Percentiles rank a stretch among this genome's conserved stretches.
Conservation (phyloP, 2,329 filamentous ascomycete species). For the Meredithiella fracta region DNA sequence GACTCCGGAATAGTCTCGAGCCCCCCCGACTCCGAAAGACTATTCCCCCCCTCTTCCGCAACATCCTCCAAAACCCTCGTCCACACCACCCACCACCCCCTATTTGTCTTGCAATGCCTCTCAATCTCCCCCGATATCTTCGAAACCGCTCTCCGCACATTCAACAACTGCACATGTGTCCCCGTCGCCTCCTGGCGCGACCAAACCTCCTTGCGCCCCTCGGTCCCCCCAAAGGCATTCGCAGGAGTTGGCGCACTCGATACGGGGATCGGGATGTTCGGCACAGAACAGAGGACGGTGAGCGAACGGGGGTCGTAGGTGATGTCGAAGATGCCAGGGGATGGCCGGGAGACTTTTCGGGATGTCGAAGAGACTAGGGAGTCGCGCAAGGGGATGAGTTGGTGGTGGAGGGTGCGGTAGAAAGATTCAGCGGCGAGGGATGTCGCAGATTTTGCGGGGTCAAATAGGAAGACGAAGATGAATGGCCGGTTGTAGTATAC, state of each 20-base stretch:
- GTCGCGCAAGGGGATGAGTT: slow-evolving; percentile 42
- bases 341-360: slow-evolving; percentile 38
- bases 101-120: slow-evolving; percentile 47
- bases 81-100: slow-evolving; percentile 58
- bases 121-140: slow-evolving; percentile 32
- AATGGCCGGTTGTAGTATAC: slow-evolving; percentile 62
- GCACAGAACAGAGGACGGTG: slow-evolving; percentile 46
- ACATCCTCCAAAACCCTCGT: slow-evolving; percentile 31
- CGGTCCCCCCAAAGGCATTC: slow-evolving; percentile 4
- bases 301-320: slow-evolving; percentile 42
- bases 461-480: slow-evolving; percentile 60
- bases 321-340: slow-evolving; percentile 37
- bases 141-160: slow-evolving; percentile 29
- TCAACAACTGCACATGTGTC: slow-evolving; percentile 48
- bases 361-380: slow-evolving; percentile 39
- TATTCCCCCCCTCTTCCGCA: background rate
- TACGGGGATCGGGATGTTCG: slow-evolving; percentile 42
- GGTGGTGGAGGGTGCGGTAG: slow-evolving; percentile 43
- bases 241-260: slow-evolving; percentile 16
- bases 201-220: slow-evolving; percentile 27
- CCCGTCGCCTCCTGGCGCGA: slow-evolving; percentile 46
- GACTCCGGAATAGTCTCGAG: slow-evolving; percentile 11
- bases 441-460: slow-evolving; percentile 35
- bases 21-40: background rate
- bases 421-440: slow-evolving; percentile 38